A percentile compares a stretch with the other conserved stretches of the same genome.
These are phyloP conservation scores for Pleurotus citrinopileatus DNA, from an alignment of 768 basidiomycete species.

Conservation along the genomic window DNA sequence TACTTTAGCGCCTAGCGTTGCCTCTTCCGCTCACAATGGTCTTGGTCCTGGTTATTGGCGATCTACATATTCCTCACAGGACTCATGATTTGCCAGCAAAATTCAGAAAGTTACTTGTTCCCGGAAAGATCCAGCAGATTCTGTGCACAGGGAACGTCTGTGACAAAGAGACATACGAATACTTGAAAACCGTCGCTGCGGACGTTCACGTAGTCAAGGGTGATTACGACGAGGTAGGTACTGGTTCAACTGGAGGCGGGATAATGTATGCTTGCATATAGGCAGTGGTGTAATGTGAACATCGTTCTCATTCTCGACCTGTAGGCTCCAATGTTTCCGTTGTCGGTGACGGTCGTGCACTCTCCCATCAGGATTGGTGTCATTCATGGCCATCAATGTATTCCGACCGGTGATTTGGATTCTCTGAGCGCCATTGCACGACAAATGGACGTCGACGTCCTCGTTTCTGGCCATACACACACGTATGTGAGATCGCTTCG, in stretches of 20 bases:
- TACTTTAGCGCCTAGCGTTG: neutral
- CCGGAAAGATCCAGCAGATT: slow-evolving; percentile 97
- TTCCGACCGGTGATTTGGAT: slow-evolving; percentile 91
- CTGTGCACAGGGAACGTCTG: slow-evolving; percentile 97
- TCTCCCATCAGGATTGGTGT: slow-evolving; percentile 87
- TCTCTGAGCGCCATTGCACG: slow-evolving; percentile 85
- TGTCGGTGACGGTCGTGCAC: slow-evolving; percentile 78
- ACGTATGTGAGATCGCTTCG: slow-evolving; percentile 53
- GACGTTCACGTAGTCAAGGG: slow-evolving; percentile 92
- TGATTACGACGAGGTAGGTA: slow-evolving; percentile 89
- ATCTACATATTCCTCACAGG: slow-evolving; percentile 93
- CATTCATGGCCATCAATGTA: slow-evolving; percentile 90
- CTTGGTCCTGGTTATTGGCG: slow-evolving; percentile 94
- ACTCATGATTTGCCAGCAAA: slow-evolving; percentile 89
- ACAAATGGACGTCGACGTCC: slow-evolving; percentile 97
- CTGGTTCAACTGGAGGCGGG: neutral
- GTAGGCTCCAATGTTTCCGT: slow-evolving; percentile 70
- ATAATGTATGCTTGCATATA: slow-evolving; percentile 1
- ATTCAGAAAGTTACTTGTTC: slow-evolving; percentile 94
- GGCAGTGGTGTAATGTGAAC: neutral
- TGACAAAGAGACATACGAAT: slow-evolving; percentile 97
- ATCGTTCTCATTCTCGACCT: neutral
- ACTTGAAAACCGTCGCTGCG: slow-evolving; percentile 88
- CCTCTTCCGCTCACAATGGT: slow-evolving; percentile 51
- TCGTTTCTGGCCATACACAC: slow-evolving; percentile 93